Base-by-base conservation (phyloP, 2,329 filamentous ascomycete species). In the Alternaria atra region DNA sequence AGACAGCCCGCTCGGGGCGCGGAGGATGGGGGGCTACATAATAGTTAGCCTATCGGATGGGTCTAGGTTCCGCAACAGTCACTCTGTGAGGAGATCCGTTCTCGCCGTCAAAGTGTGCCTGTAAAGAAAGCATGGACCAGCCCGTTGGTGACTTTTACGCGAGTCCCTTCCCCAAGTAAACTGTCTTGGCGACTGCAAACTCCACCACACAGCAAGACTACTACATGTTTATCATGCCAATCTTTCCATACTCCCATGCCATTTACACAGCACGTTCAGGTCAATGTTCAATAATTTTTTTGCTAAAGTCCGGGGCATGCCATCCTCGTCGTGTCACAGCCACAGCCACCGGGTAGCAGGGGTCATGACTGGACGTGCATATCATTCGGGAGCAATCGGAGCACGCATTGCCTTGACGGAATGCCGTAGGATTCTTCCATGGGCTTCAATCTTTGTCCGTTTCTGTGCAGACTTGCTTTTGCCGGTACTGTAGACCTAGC, bases 31-130 rank as follows among this genome's bases (percentile, higher is more conserved):
- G 58, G 58, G 37, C 54, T 61, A 61, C 58, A 61, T 61, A 55
- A 61, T 47, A 52, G 48, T 48, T 37, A 52, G 65, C 73, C 72
- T 73, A 76, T 76, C 72, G 74, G 74, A 72, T 52, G 62, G 51
- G 54, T 52, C 55, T 35, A 42, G 52, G 55, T 44, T 54, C 62
- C 64, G 64, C 54, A 55, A 57, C 40, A 54, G 61, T 52, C 54
- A 59, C 42, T 42, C 35, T 52, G 40, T 60, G 63, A 62, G 58
- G 62, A 59, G 62, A 54, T 54, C 60, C 63, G 65, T 61, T 57
- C 58, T 57, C 58, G 64, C 61, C 54, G 60, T 61, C 58, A 58
- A 56, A 53, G 39, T 56, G 35, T 44, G 55, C 42, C 47, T 58
- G 54, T 58, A 61, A 34, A 47, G 56, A 53, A 58, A 47, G 58